Base-by-base conservation (phyloP, 2,329 filamentous ascomycete genomes). In the Pseudonectria buxi region DNA sequence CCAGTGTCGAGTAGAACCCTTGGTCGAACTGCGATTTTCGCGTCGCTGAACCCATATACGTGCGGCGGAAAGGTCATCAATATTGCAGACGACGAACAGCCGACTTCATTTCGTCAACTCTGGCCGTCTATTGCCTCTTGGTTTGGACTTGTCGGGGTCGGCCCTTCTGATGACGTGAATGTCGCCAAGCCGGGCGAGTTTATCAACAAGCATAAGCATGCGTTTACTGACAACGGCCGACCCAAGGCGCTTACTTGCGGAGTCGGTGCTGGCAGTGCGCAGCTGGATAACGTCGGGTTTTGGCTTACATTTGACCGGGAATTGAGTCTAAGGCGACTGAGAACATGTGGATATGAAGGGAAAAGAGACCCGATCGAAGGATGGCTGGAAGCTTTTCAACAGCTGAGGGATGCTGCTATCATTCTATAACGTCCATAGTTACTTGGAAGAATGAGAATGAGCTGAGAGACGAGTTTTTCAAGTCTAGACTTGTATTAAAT, bases 221-320 rank as follows among this genome's bases (percentile, higher is more conserved):
- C 59, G 1, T 65, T 67, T 24, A 24, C 31, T 3, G 38, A 52
- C 6, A 32, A 37, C 9, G 58, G 49, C 0, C 38, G 35, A 5
- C 22, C 32, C 1, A 59, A 45, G 30, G 62, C 54, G 3, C 15
- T 46, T 4, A 40, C 28, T 3, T 47, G 48, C 3, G 64, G 63
- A 0, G 63, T 67, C 4, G 58, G 62, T 0, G 53, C 46, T 6
- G 64, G 64, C 0, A 50, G 51, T 14, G 41, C 52, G 36, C 57
- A 69, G 45, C 41, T 69, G 28, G 58, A 71, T 45, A 55, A 61
- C 39, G 54, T 69, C n/a, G 62, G 67, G 16, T 61, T 58, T 50
- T 62, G 67, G 65, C 50, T 72, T 32, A 63, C 59, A 6, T 71
- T 72, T 41, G 67, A 72, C 40, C 57, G 68, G 15, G 64, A 70